Percentiles rank a stretch among this genome's conserved stretches.
Evolutionary conservation across 1,284 basidiomycete species (phyloP).

Genomic region (Naganishia cerealis): DNA sequence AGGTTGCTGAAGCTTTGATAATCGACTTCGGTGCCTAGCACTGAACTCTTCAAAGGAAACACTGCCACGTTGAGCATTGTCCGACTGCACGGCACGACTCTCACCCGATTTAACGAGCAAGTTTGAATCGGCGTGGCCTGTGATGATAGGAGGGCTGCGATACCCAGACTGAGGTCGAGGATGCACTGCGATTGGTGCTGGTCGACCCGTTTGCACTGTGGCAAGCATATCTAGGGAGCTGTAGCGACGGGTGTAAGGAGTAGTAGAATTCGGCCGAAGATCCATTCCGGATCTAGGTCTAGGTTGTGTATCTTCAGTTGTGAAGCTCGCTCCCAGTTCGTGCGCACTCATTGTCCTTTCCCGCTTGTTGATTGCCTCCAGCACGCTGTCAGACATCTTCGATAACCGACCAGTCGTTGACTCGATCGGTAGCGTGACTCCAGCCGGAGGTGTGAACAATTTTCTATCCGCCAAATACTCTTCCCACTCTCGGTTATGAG

Average conservation of each 20-base stretch:
- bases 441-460: constrained; percentile 42
- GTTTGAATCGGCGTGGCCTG: constrained; percentile 29
- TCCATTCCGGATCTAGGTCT: neutral
- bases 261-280: neutral
- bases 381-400: constrained; percentile 35
- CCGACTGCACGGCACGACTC: neutral
- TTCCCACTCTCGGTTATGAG: constrained; percentile 45
- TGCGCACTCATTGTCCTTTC: constrained; percentile 44
- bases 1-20: constrained; percentile 49
- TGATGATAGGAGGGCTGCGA: constrained; percentile 23
- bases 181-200: neutral
- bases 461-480: constrained; percentile 44
- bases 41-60: constrained; percentile 52
- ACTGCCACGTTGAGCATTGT: constrained; percentile 27
- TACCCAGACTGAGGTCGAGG: neutral
- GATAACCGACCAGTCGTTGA: constrained; percentile 27
- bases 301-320: neutral
- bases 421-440: constrained; percentile 35
- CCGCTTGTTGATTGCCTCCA: constrained; percentile 36
- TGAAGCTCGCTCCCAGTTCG: constrained; percentile 36
- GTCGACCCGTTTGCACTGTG: constrained; percentile 3
- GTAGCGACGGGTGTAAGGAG: constrained; percentile 9
- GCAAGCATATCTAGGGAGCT: constrained; percentile 19
- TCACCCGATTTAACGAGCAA: constrained; percentile 18
- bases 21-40: constrained; percentile 47